Conservation (phyloP, 2,329 filamentous ascomycete genomes). For the Colletotrichum sidae region DNA sequence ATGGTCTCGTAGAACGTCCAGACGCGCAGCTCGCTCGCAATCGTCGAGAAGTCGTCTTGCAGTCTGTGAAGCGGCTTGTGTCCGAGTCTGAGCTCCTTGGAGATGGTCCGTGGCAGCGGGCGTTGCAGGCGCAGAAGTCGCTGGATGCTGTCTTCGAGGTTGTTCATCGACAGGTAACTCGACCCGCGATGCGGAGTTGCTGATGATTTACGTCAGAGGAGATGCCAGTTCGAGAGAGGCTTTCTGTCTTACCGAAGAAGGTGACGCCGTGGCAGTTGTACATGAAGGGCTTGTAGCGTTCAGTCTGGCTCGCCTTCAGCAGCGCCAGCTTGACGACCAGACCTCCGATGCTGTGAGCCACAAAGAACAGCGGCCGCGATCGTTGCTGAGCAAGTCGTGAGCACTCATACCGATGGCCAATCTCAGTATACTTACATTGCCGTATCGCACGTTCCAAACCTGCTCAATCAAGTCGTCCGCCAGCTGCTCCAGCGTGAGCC, state of each 20-base stretch:
- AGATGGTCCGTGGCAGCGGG: slow-evolving; percentile 62
- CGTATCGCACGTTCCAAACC: slow-evolving; percentile 49
- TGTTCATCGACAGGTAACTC: slow-evolving; percentile 69
- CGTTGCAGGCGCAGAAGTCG: slow-evolving; percentile 62
- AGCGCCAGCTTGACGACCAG: slow-evolving; percentile 69
- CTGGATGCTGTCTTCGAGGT: slow-evolving; percentile 66
- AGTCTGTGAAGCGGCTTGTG: slow-evolving; percentile 60
- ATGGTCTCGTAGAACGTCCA: slow-evolving; percentile 74
- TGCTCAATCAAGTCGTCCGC: slow-evolving; percentile 61
- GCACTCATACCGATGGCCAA: neutral
- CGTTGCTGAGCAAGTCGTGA: slow-evolving; percentile 37
- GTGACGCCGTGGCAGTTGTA: slow-evolving; percentile 70
- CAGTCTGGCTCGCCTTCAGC: slow-evolving; percentile 56
- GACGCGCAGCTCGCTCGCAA: slow-evolving; percentile 68
- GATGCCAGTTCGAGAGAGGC: neutral
- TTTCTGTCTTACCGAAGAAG: slow-evolving; percentile 62
- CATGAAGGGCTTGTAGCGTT: slow-evolving; percentile 56
- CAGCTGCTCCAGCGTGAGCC: slow-evolving; percentile 55
- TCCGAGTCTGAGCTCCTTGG: slow-evolving; percentile 62
- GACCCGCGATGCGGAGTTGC: slow-evolving; percentile 72
- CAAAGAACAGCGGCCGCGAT: slow-evolving; percentile 67
- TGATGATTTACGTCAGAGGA: slow-evolving; percentile 42
- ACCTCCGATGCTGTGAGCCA: slow-evolving; percentile 72
- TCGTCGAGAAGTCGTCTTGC: slow-evolving; percentile 67
- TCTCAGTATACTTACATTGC: slow-evolving; percentile 40